These are phyloP conservation scores for Aspergillus sp. DNA, from an alignment of 2,329 filamentous ascomycete species.

Conservation along the genomic window DNA sequence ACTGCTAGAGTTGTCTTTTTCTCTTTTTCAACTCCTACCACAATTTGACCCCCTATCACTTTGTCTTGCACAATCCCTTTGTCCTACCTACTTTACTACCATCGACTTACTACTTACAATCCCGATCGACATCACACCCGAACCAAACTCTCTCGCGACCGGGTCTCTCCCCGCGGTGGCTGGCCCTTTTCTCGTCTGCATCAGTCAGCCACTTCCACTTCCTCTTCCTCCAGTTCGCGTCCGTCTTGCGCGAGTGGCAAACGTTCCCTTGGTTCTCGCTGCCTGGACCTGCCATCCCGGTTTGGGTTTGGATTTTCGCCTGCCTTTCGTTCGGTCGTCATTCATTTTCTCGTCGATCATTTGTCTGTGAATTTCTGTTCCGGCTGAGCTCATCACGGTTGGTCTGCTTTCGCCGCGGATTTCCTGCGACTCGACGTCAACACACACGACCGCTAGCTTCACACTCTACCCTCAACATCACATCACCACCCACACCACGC, in stretches of 20 bases:
- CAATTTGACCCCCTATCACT: not conserved
- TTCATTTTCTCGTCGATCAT: constrained; percentile 1
- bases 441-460: not conserved
- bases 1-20: not conserved
- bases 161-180: constrained; percentile 20
- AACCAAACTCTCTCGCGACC: constrained; percentile 3
- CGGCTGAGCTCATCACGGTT: not conserved
- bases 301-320: constrained; percentile 12
- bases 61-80: constrained; percentile 5
- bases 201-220: constrained; percentile 15
- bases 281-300: constrained; percentile 20
- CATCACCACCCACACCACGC: not conserved
- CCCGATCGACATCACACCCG: constrained; percentile 5
- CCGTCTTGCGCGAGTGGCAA: constrained; percentile 34
- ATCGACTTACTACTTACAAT: not conserved
- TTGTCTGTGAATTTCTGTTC: constrained; percentile 5
- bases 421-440: constrained; percentile 1
- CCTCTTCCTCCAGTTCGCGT: constrained; percentile 18
- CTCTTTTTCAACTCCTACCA: not conserved
- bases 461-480: not conserved
- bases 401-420: not conserved
- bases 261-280: constrained; percentile 33
- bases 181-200: constrained; percentile 15
- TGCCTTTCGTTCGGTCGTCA: constrained; percentile 6
- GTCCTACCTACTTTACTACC: not conserved